phyloP scores from a whole-genome alignment of 225 moss, liverwort and hornwort species.

The Polytrichum commune region DNA sequence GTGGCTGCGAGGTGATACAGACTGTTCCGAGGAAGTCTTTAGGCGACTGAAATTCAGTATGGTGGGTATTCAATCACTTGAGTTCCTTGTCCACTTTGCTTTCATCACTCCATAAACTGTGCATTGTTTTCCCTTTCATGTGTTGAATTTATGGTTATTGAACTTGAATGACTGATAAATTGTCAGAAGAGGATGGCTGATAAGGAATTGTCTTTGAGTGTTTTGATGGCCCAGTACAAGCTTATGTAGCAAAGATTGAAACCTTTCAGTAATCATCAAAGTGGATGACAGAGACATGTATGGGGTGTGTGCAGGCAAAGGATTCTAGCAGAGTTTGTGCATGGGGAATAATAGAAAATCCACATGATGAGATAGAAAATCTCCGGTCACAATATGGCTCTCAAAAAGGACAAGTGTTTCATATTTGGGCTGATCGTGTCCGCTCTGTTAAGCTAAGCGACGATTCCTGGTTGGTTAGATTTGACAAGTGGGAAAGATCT shows the following conservation, averaged over 20 bases:
- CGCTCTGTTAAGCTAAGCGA: constrained; percentile 40
- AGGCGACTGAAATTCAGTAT: constrained; percentile 47
- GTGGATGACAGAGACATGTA: no score
- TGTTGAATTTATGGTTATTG: no score
- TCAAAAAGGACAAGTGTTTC: constrained; percentile 33
- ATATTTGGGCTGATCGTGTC: constrained; percentile 49
- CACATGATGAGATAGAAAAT: constrained; percentile 38
- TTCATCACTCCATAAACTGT: background rate
- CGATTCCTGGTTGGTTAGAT: constrained; percentile 54
- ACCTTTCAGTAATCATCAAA: no score
- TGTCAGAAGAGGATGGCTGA: no score
- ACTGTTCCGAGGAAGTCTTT: constrained; percentile 44
- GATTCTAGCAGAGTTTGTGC: constrained; percentile 45
- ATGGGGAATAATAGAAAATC: constrained; percentile 45
- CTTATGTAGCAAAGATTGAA: no score
- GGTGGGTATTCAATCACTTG: constrained; percentile 18
- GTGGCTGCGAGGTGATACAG: constrained; percentile 59
- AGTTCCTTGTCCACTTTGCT: background rate
- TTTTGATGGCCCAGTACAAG: no score
- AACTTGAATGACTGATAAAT: no score
- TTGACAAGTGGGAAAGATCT: constrained; percentile 60
- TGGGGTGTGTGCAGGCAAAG: constrained; percentile 29
- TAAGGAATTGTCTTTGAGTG: no score
- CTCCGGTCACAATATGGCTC: constrained; percentile 36
- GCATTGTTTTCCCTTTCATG: background rate